Evolutionary conservation across 2,329 filamentous ascomycete genomes (phyloP), one percentile per base, ranked within the genome.

Genomic region (Furcasterigmium sp.): DNA sequence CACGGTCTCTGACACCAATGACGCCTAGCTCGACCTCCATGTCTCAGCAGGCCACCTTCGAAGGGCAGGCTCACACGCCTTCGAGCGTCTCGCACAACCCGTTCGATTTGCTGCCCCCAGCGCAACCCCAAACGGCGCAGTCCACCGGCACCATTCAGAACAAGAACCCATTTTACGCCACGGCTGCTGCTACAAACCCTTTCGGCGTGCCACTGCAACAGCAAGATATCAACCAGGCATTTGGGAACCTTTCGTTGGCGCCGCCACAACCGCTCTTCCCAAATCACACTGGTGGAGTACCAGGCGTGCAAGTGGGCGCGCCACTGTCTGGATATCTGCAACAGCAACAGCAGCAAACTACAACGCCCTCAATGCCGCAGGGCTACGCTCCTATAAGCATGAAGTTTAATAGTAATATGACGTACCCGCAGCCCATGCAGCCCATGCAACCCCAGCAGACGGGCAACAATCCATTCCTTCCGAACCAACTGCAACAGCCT

Each of bases 181-280:
- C n/a, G 8, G n/a, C 32, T 15, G 7, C 23, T 30, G 15, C 20
- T 13, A 82, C 79, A 47, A 91, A 91, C 55, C 87, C 87, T 5
- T 91, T 91, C 53, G 76, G 84, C 8, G 59, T 66, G 40, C 70
- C 73, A 3, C 56, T 62, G 28, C 64, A 70, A 43, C 67, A 69
- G 47, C 67, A 64, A 51, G 50, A 66, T 10, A 62, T 90, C 15
- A 80, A 82, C 49, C 79, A 85, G 53, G 80, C 85, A 1, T 86
- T 95, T 56, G 84, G 91, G 57, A 81, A 78, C 49, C 74, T 95
- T 63, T 82, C 87, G 29, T 67, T 95, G 3, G 80, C 79, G 19
- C 61, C 64, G 10, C 39, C 62, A 32, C 80, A 81, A 51, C 78
- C 79, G 29, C 69, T 90, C 23, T 90, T 91, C 58, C 85, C 87